Conservation (phyloP, 805 yeast genomes). For the Candida suzukii region DNA sequence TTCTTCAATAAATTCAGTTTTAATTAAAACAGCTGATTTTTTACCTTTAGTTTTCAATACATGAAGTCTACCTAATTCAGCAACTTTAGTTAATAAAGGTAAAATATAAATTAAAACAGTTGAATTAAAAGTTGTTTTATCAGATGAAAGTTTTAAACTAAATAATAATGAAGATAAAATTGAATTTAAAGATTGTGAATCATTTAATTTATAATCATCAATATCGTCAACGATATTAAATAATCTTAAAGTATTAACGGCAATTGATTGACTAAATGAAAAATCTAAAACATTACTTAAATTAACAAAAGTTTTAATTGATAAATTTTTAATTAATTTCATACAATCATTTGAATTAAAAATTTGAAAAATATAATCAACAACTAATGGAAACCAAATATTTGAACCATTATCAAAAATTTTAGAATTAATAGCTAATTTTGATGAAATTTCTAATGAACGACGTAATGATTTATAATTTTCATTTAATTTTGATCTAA, state of each 20-base stretch:
- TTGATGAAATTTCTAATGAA: slow-evolving; percentile 44
- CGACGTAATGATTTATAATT: slow-evolving; percentile 34
- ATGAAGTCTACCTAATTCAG: slow-evolving; percentile 56
- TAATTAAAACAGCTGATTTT: slow-evolving; percentile 38
- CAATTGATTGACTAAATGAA: slow-evolving; percentile 44
- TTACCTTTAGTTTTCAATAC: slow-evolving; percentile 42
- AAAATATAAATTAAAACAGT: slow-evolving; percentile 64
- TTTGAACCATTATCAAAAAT: slow-evolving; percentile 57
- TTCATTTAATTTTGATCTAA: slow-evolving; percentile 40
- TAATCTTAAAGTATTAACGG: slow-evolving; percentile 63
- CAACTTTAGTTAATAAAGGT: slow-evolving; percentile 65
- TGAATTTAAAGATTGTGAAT: slow-evolving; percentile 45
- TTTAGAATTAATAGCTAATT: slow-evolving; percentile 43
- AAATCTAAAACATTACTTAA: slow-evolving; percentile 32
- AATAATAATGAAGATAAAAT: slow-evolving; percentile 63
- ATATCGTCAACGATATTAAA: slow-evolving; percentile 40
- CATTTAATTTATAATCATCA: slow-evolving; percentile 24
- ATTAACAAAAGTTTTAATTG: not conserved
- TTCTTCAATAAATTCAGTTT: slow-evolving; percentile 71
- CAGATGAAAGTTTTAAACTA: slow-evolving; percentile 66
- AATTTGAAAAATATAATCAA: slow-evolving; percentile 39
- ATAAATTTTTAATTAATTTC: slow-evolving; percentile 21
- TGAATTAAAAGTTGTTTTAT: slow-evolving; percentile 63
- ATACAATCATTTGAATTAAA: slow-evolving; percentile 27
- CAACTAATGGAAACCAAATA: slow-evolving; percentile 69